Evolutionary conservation across 2,329 filamentous ascomycete species (phyloP).

Genomic region (Cordyceps cateniannulata): DNA sequence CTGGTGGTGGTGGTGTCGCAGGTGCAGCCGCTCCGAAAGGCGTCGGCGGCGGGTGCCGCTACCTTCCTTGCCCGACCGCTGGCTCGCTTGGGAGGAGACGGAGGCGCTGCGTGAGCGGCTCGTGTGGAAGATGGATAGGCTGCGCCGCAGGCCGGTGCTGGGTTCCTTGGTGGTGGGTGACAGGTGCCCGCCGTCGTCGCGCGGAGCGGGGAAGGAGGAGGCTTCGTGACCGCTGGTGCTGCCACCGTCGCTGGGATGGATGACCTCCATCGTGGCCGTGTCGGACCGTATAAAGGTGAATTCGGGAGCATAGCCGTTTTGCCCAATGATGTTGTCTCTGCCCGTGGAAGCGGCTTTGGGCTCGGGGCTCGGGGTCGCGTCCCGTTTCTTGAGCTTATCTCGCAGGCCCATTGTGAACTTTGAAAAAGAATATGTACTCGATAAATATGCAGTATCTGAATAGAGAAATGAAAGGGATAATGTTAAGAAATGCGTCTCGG

Average conservation of each 20-base stretch:
- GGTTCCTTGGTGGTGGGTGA: slow-evolving; percentile 23
- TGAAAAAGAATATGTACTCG: background rate
- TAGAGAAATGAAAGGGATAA: background rate
- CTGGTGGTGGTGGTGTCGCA: slow-evolving; percentile 46
- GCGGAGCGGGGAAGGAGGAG: slow-evolving; percentile 13
- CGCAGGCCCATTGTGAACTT: slow-evolving; percentile 40
- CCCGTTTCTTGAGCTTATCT: slow-evolving; percentile 49
- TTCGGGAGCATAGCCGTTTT: slow-evolving; percentile 42
- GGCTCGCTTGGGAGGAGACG: slow-evolving; percentile 34
- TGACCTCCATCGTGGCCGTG: slow-evolving; percentile 71
- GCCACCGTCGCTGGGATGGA: slow-evolving; percentile 55
- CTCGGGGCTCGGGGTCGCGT: slow-evolving; percentile 29
- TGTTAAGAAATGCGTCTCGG: background rate
- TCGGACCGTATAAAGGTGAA: slow-evolving; percentile 84
- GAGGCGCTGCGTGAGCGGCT: slow-evolving; percentile 45
- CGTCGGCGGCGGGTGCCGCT: slow-evolving; percentile 24
- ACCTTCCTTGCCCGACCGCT: slow-evolving; percentile 23
- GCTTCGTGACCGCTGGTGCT: slow-evolving; percentile 18
- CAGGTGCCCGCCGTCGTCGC: slow-evolving; percentile 21
- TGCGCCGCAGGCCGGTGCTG: slow-evolving; percentile 30
- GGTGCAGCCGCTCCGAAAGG: slow-evolving; percentile 65
- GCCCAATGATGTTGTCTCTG: slow-evolving; percentile 18
- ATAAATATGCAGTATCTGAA: background rate
- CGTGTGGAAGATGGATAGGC: slow-evolving; percentile 39
- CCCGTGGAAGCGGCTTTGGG: slow-evolving; percentile 25